These are phyloP conservation scores for Panaeolus cyanescens DNA, from an alignment of 768 basidiomycete species.

Conservation along the genomic window DNA sequence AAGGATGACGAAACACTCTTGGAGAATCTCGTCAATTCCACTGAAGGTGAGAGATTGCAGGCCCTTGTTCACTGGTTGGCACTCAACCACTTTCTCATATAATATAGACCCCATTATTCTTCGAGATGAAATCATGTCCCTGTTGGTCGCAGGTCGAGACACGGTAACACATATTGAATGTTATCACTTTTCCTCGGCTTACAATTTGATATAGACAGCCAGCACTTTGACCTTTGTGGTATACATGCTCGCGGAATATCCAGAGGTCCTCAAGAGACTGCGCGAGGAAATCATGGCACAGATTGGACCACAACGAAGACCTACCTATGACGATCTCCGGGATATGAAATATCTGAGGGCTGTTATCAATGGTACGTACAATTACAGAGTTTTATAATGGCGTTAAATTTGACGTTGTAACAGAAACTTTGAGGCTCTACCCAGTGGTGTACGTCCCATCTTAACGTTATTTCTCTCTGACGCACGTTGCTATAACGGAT, in stretches of 20 bases:
- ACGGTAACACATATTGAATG: constrained; percentile 27
- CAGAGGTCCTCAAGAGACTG: constrained; percentile 37
- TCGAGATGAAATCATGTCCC: constrained; percentile 43
- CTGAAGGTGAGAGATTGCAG: constrained; percentile 38
- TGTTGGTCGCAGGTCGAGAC: constrained; percentile 47
- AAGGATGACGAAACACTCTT: constrained; percentile 38
- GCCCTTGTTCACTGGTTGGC: not conserved
- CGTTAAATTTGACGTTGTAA: not conserved
- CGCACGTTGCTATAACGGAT: not conserved
- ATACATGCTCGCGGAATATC: constrained; percentile 50
- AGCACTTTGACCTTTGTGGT: constrained; percentile 43
- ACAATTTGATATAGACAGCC: constrained; percentile 48
- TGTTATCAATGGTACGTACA: constrained; percentile 40
- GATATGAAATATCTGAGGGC: constrained; percentile 46
- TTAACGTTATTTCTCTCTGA: not conserved
- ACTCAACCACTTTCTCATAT: not conserved
- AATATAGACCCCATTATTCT: constrained; percentile 30
- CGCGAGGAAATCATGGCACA: constrained; percentile 42
- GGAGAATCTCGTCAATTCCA: constrained; percentile 44
- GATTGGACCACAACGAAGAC: constrained; percentile 35
- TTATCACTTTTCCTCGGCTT: too few relatives aligned
- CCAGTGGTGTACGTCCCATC: constrained; percentile 17
- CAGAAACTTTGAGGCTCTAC: constrained; percentile 21
- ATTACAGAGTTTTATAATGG: not conserved
- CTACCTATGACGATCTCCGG: constrained; percentile 41